Evolutionary conservation across 176 grass and related monocot species (phyloP).

Genomic region (Alloteropsis semialata): DNA sequence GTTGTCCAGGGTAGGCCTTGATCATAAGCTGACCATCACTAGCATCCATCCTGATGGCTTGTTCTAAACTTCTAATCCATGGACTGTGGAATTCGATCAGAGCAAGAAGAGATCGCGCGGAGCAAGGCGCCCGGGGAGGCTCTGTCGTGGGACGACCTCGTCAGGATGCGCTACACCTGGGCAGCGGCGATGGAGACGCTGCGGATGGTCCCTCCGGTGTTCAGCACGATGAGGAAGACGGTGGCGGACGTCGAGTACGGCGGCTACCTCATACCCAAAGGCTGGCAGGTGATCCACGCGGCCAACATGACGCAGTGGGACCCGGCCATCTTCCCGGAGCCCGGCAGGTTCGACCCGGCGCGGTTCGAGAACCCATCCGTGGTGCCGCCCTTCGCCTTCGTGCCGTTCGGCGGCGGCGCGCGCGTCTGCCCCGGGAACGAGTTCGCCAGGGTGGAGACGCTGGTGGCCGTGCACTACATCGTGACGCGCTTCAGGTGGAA

Average conservation of each 20-base stretch:
- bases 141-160: not conserved
- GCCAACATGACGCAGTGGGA: constrained; percentile 23
- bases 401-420: constrained; percentile 25
- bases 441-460: constrained; percentile 30
- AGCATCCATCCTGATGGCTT: not conserved
- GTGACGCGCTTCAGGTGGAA: not conserved
- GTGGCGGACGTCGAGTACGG: constrained; percentile 24
- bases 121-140: not conserved
- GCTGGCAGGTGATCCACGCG: constrained; percentile 31
- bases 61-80: not conserved
- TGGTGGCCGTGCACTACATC: not conserved
- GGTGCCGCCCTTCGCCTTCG: constrained; percentile 30
- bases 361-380: constrained; percentile 9
- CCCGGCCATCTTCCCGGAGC: constrained; percentile 26
- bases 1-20: not conserved
- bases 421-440: constrained; percentile 40
- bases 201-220: constrained; percentile 35
- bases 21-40: not conserved
- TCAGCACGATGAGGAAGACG: constrained; percentile 16
- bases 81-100: not conserved
- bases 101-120: not conserved
- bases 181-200: constrained; percentile 37
- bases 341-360: constrained; percentile 33
- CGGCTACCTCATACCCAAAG: constrained; percentile 30
- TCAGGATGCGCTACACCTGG: constrained; percentile 27